Evolutionary conservation across 1,284 basidiomycete species (phyloP).

Genomic region (Singerocomus inundabilis): DNA sequence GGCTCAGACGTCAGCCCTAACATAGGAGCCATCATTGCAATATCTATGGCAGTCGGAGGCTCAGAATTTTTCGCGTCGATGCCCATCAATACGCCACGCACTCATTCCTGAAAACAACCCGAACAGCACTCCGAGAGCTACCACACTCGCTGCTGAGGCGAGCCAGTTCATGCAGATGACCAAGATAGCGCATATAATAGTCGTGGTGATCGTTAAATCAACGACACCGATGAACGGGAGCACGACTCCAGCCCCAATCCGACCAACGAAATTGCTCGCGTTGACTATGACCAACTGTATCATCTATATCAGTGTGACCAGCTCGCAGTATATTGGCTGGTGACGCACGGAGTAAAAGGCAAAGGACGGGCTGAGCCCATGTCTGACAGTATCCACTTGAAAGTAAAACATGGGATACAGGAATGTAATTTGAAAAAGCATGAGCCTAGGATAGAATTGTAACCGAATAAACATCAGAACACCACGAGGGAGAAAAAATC

Average conservation of each 20-base stretch:
- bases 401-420: too few species aligned
- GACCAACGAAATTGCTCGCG: conserved; percentile 40
- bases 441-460: conserved; percentile 14
- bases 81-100: background rate
- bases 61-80: background rate
- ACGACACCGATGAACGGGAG: conserved; percentile 39
- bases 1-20: conserved; percentile 22
- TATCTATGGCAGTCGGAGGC: conserved; percentile 8
- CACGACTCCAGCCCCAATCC: conserved; percentile 38
- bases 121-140: conserved; percentile 47
- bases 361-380: conserved; percentile 26
- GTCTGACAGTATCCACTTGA: conserved; percentile 27
- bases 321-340: background rate
- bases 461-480: background rate
- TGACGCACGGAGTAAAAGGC: conserved; percentile 31
- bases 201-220: conserved; percentile 40
- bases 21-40: conserved; percentile 30
- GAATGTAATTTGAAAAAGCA: conserved; percentile 21
- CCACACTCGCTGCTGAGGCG: conserved; percentile 38
- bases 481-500: background rate
- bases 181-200: conserved; percentile 25
- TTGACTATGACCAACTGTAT: conserved; percentile 46
- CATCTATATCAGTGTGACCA: background rate
- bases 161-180: conserved; percentile 45
- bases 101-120: conserved; percentile 50